Conservation (phyloP, 371 early-diverging fungal genomes). For the Rhizopus microsporus region DNA sequence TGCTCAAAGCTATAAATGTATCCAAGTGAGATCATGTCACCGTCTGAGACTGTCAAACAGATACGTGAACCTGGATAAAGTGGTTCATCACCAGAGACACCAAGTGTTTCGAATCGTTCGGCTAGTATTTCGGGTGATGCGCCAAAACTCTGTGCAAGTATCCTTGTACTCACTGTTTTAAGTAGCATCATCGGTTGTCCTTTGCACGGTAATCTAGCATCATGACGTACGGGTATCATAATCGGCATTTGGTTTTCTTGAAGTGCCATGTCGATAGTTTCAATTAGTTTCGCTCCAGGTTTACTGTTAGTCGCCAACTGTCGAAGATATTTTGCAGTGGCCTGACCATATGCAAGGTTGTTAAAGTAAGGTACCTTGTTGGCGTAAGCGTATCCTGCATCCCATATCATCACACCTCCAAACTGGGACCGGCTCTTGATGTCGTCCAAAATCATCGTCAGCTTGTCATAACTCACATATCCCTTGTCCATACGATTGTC, state of each 20-base stretch:
- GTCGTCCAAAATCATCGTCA: constrained; percentile 43
- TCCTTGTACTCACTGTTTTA: constrained; percentile 15
- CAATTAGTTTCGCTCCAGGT: background rate
- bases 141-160: constrained; percentile 26
- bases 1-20: constrained; percentile 13
- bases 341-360: constrained; percentile 28
- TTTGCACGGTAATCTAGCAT: constrained; percentile 14
- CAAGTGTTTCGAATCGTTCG: constrained; percentile 13
- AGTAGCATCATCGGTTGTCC: constrained; percentile 25
- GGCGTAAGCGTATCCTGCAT: constrained; percentile 48
- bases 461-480: constrained; percentile 39
- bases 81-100: constrained; percentile 20
- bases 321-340: constrained; percentile 28
- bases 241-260: constrained; percentile 13
- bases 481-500: constrained; percentile 57
- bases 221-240: constrained; percentile 11
- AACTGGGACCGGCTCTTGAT: constrained; percentile 42
- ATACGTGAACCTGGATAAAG: constrained; percentile 26
- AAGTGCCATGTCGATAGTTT: constrained; percentile 7
- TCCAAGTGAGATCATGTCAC: constrained; percentile 3
- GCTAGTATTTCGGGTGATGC: constrained; percentile 9
- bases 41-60: constrained; percentile 10
- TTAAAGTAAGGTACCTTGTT: constrained; percentile 31
- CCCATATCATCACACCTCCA: constrained; percentile 76
- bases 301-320: constrained; percentile 1